Conservation (phyloP, 78 protist genomes). For the Trichosphaerium sp. region DNA sequence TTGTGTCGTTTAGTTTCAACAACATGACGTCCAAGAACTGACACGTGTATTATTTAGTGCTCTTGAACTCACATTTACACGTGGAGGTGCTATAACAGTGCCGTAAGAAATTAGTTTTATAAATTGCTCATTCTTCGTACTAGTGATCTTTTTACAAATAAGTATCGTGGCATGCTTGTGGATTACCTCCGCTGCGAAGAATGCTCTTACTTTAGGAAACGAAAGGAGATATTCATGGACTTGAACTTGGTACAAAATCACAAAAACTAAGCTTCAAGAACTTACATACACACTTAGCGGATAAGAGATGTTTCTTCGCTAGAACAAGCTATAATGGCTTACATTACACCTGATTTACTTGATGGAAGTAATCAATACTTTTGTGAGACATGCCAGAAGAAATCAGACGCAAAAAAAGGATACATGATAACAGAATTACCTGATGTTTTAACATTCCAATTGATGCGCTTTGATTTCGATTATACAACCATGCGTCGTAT, state of each 20-base stretch:
- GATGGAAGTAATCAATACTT: slow-evolving; percentile 10
- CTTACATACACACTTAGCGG: too few relatives aligned
- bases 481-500: background rate
- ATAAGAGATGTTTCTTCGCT: background rate
- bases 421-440: slow-evolving; percentile 3
- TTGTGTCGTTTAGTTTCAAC: too few relatives aligned
- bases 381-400: slow-evolving; percentile 12
- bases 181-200: background rate
- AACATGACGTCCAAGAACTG: slow-evolving; percentile 21
- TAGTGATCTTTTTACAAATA: too few relatives aligned
- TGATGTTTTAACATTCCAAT: slow-evolving; percentile 28
- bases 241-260: too few relatives aligned
- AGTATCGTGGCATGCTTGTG: background rate
- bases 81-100: too few relatives aligned
- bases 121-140: too few relatives aligned
- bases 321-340: slow-evolving; percentile 14
- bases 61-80: slow-evolving; percentile 9
- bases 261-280: too few relatives aligned
- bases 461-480: slow-evolving; percentile 32
- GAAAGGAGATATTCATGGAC: background rate
- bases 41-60: background rate
- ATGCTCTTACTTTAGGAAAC: background rate
- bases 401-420: slow-evolving; percentile 22
- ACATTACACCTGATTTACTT: background rate
- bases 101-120: too few relatives aligned